These are phyloP conservation scores for Cokeromyces recurvatus DNA, from an alignment of 371 early-diverging fungal genomes.

Conservation along the genomic window DNA sequence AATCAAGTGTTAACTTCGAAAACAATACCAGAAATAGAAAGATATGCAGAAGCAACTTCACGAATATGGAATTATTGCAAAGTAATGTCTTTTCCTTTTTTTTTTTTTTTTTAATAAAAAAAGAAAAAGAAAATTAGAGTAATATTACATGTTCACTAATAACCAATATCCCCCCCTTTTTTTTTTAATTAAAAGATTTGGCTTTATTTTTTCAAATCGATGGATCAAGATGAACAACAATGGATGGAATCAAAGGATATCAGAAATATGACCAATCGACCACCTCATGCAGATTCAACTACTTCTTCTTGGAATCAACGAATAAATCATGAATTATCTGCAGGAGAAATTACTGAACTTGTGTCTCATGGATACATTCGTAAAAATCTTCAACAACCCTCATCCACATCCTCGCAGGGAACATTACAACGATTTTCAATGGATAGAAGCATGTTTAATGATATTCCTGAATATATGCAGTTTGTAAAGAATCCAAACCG, in stretches of 20 bases:
- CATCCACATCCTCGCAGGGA: neutral
- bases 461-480: too few species aligned
- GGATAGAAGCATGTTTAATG: too few species aligned
- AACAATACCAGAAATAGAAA: constrained; percentile 45
- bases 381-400: neutral
- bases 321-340: neutral
- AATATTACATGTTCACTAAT: neutral
- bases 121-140: neutral
- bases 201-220: constrained; percentile 25
- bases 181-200: constrained; percentile 15
- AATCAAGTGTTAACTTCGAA: constrained; percentile 41
- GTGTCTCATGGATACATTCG: neutral
- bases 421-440: neutral
- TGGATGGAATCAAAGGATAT: neutral
- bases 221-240: constrained; percentile 8
- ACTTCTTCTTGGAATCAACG: neutral
- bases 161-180: too few species aligned
- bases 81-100: too few species aligned
- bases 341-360: neutral
- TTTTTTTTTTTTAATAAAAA: too few species aligned
- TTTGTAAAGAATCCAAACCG: too few species aligned
- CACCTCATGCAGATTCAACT: constrained; percentile 6
- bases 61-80: constrained; percentile 37
- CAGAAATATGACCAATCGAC: constrained; percentile 19
- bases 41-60: constrained; percentile 34